Evolutionary conservation across 257 asterid genomes (phyloP), one percentile per base, ranked within the genome.

Genomic region (Solanum gracilifrons): DNA sequence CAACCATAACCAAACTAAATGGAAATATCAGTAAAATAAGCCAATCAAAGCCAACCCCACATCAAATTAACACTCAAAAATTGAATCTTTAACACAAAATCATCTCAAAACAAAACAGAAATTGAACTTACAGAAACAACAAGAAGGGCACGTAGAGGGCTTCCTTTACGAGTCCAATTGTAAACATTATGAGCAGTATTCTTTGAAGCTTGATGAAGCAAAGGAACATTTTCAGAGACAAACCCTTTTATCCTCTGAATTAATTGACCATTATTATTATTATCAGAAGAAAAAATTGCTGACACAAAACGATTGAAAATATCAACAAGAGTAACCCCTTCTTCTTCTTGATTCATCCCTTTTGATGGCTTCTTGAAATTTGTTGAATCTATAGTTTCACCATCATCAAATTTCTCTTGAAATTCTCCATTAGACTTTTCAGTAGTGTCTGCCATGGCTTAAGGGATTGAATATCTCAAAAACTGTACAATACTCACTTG

Each of bases 121-220:
- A 36, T 18, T 9, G 25, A 21, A 92, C 99, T 90, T 87, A 95
- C 98, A 21, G 97, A 94, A 80, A 92, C 89, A 84, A 95, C 95
- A 46, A 96, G 93, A 36, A 96, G 94, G 74, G 98, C 92, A 35
- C 97, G 98, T 41, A 96, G 89, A 13, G 94, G 90, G 87, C 92
- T 86, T 76, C 99, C 99, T 36, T 93, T 93, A 88, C 95, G 95
- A 90, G 95, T 89, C 99, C 99, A 96, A 87, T 48, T 21, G 82
- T 93, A 91, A 73, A 93, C 83, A 86, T 88, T 86, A 23, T 71
- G 91, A 68, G 91, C 96, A 13, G 95, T 89, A 88, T 95, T 96
- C 88, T 68, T 87, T 23, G 94, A 90, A 58, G 98, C 98, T 88
- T 88, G 90, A 58, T 85, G 94, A 89, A 96, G 93, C 92, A 93